Evolutionary conservation across 768 basidiomycete species (phyloP).

Genomic region (Termitomyces eurrhizus): DNA sequence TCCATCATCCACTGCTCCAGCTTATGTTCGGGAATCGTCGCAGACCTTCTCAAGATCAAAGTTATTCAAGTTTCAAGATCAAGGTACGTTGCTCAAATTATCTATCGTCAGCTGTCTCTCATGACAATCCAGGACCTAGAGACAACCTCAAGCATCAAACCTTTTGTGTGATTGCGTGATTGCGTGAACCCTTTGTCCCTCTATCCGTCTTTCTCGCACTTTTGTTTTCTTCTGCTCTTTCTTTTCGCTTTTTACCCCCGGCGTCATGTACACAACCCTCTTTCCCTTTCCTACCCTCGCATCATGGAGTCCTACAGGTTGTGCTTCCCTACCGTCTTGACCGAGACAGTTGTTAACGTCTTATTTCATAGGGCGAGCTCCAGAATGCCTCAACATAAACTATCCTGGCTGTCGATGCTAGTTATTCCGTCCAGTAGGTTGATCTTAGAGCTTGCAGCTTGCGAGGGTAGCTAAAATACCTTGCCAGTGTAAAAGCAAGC

Average conservation of each 20-base stretch:
- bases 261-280: neutral
- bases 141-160: neutral
- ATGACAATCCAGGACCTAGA: neutral
- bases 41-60: neutral
- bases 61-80: neutral
- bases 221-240: neutral
- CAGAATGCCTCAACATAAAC: neutral
- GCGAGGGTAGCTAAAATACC: neutral
- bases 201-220: neutral
- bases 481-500: neutral
- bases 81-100: neutral
- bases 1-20: neutral
- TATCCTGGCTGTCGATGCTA: neutral
- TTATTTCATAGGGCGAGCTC: neutral
- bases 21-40: neutral
- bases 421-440: neutral
- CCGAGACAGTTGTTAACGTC: neutral
- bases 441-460: neutral
- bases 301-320: neutral
- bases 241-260: neutral
- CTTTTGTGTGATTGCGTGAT: neutral
- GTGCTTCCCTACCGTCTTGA: neutral
- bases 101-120: neutral
- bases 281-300: neutral
- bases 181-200: neutral